These are phyloP conservation scores for Floccularia luteovirens DNA, from an alignment of 768 basidiomycete species.

Conservation along the genomic window DNA sequence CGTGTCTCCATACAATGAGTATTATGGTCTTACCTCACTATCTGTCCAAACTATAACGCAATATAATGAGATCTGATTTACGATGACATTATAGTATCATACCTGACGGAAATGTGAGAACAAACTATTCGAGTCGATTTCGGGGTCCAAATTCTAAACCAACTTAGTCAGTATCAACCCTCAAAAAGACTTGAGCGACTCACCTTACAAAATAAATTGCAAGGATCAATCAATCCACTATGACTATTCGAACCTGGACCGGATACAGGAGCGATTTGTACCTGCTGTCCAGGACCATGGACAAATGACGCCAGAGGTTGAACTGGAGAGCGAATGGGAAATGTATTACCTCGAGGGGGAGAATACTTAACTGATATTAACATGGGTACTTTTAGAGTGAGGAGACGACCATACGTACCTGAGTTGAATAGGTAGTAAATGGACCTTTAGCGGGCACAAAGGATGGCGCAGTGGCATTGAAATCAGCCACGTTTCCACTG, in stretches of 20 bases:
- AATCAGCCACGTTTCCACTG: conserved; percentile 43
- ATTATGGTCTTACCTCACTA: conserved; percentile 59
- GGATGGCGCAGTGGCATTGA: conserved; percentile 65
- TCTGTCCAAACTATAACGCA: conserved; percentile 66
- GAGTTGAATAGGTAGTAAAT: conserved; percentile 52
- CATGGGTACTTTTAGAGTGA: neutral
- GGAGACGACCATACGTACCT: conserved; percentile 26
- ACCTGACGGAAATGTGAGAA: conserved; percentile 81
- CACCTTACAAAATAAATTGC: conserved; percentile 87
- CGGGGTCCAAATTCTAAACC: conserved; percentile 74
- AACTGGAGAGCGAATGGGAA: conserved; percentile 27
- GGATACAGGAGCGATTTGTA: conserved; percentile 66
- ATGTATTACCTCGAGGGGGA: conserved; percentile 42
- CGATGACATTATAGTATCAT: conserved; percentile 13
- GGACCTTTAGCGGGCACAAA: conserved; percentile 70
- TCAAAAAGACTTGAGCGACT: conserved; percentile 5
- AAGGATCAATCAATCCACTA: conserved; percentile 85
- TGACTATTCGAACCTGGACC: conserved; percentile 81
- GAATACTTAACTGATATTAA: neutral
- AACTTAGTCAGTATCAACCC: conserved; percentile 6
- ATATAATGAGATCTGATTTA: conserved; percentile 10
- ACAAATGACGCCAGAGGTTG: conserved; percentile 50
- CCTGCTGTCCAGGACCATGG: conserved; percentile 87
- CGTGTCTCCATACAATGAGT: neutral
- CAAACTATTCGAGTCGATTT: conserved; percentile 79